Percentiles rank a stretch among this genome's conserved stretches.
Conservation (phyloP, 2,329 filamentous ascomycete genomes). For the Samsoniella hepiali region DNA sequence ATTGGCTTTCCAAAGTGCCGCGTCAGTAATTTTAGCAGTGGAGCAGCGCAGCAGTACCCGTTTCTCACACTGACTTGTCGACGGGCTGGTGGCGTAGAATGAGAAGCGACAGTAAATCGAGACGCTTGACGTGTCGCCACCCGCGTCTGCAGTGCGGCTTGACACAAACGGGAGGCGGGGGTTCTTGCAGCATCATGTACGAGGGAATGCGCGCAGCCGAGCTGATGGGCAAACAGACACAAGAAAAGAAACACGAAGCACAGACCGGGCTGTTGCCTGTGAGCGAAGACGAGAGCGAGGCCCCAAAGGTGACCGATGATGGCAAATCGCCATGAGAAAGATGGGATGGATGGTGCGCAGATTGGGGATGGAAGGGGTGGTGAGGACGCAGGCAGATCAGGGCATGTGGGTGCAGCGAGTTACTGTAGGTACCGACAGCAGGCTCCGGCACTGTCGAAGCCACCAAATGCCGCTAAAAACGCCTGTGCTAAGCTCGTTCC, state of each 20-base stretch:
- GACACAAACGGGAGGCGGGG: conserved; percentile 2
- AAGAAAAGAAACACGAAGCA: not conserved
- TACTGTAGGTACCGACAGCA: not conserved
- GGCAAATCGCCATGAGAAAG: not conserved
- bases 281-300: not conserved
- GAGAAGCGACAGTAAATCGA: not conserved
- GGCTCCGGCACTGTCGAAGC: too few species aligned
- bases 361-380: not conserved
- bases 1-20: not conserved
- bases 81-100: not conserved
- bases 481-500: not conserved
- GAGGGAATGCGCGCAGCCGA: conserved; percentile 3
- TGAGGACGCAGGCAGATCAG: not conserved
- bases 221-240: not conserved
- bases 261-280: not conserved
- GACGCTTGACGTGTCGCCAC: conserved; percentile 4
- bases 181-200: not conserved
- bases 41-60: not conserved
- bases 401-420: not conserved
- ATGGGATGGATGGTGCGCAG: not conserved
- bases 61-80: not conserved
- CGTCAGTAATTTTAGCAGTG: not conserved
- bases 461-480: not conserved
- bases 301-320: not conserved
- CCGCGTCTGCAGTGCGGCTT: not conserved